Conservation (phyloP, 345 rosid genomes). For the Brassica cretica region DNA sequence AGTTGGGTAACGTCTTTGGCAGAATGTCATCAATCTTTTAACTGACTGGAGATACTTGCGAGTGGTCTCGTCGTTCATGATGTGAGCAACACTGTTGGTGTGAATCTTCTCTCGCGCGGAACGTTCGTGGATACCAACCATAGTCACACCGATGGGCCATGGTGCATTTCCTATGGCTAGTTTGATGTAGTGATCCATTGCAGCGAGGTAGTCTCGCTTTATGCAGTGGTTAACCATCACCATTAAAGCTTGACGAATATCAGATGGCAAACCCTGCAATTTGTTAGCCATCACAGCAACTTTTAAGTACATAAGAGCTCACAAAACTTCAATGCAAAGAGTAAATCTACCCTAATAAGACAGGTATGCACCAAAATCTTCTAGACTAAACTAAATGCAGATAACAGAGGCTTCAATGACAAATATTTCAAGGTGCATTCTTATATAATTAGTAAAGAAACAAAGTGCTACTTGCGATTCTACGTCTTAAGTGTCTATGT, state of each 20-base stretch:
- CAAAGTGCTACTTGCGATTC: neutral
- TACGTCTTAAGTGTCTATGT: neutral
- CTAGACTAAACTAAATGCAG: neutral
- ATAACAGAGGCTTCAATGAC: neutral
- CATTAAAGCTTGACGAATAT: slow-evolving; percentile 82
- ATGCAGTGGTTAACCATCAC: slow-evolving; percentile 81
- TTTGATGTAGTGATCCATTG: slow-evolving; percentile 94
- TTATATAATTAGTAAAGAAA: neutral
- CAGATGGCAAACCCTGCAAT: slow-evolving; percentile 75
- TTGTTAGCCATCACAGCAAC: slow-evolving; percentile 1
- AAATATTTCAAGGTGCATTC: neutral
- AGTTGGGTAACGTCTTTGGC: slow-evolving; percentile 89
- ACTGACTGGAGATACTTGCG: slow-evolving; percentile 92
- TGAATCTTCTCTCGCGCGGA: slow-evolving; percentile 97
- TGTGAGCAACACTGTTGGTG: slow-evolving; percentile 96
- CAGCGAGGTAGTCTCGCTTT: slow-evolving; percentile 93
- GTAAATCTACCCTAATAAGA: neutral
- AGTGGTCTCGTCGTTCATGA: slow-evolving; percentile 98
- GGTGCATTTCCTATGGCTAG: slow-evolving; percentile 96
- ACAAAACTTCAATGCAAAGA: neutral
- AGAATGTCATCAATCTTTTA: slow-evolving; percentile 94
- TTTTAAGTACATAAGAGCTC: neutral
- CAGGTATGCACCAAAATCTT: neutral
- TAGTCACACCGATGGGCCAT: slow-evolving; percentile 99
- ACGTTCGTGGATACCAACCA: slow-evolving; percentile 99